Conservation (phyloP, 352 stramenopile species). For the Thraustochytrium striatum region DNA sequence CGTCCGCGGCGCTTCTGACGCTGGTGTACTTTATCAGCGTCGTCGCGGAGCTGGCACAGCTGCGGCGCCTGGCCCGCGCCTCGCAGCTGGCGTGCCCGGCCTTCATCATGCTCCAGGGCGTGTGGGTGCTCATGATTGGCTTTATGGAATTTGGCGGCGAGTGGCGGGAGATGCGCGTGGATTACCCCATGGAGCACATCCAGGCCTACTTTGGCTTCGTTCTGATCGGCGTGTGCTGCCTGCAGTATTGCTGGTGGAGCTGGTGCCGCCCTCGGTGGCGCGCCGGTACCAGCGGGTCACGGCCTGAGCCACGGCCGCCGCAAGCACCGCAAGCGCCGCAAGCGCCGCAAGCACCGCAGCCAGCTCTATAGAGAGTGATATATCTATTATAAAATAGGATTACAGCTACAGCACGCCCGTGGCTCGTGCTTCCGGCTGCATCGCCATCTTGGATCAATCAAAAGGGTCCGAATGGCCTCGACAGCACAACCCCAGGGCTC, state of each 20-base stretch:
- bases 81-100: neutral
- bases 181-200: constrained; percentile 21
- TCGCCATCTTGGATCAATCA: no score
- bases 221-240: neutral
- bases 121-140: constrained; percentile 14
- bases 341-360: no score
- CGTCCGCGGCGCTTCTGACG: neutral
- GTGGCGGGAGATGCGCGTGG: constrained; percentile 36
- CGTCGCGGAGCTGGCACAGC: neutral
- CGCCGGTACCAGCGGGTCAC: constrained; percentile 8
- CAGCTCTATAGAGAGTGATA: no score
- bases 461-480: no score
- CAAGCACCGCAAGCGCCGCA: no score
- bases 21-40: neutral
- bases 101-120: constrained; percentile 16
- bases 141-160: neutral
- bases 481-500: no score
- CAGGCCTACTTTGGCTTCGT: constrained; percentile 11
- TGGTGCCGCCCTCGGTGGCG: neutral
- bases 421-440: no score
- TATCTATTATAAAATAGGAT: no score
- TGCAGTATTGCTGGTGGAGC: neutral
- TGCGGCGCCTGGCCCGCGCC: neutral
- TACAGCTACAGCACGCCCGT: no score
- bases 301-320: no score